A percentile compares a stretch with the other conserved stretches of the same genome.
phyloP scores from a whole-genome alignment of 768 basidiomycete genomes.

The Astraeus odoratus region DNA sequence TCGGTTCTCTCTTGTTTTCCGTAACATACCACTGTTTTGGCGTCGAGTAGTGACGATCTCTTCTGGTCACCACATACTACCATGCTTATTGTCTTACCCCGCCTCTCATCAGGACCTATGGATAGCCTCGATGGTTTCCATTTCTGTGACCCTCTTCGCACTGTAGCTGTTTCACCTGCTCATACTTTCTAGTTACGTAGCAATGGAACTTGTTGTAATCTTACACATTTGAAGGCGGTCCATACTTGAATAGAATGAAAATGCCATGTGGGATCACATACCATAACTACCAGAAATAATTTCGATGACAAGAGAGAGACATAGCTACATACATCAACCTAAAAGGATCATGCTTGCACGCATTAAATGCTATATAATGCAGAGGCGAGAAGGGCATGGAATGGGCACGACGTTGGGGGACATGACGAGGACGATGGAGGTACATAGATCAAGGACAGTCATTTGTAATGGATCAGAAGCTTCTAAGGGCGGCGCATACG shows the following conservation, averaged over 20 bases:
- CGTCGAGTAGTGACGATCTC: neutral
- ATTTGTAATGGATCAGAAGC: neutral
- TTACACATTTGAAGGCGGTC: neutral
- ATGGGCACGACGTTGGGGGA: neutral
- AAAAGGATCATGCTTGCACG: neutral
- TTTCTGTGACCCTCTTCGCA: neutral
- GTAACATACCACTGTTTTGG: neutral
- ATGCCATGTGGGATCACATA: neutral
- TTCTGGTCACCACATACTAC: neutral
- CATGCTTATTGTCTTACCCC: constrained; percentile 4
- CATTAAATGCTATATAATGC: neutral
- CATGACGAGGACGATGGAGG: no score
- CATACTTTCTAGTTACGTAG: constrained; percentile 11
- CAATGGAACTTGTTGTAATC: constrained; percentile 19
- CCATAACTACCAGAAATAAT: neutral
- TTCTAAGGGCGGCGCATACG: neutral
- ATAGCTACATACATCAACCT: neutral
- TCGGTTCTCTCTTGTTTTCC: neutral
- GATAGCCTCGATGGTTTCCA: constrained; percentile 9
- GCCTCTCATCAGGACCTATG: constrained; percentile 8
- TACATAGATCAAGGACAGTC: no score
- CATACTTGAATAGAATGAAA: neutral
- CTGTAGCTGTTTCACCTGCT: constrained; percentile 5
- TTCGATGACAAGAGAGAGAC: constrained; percentile 1
- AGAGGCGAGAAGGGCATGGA: neutral